A percentile compares a stretch with the other conserved stretches of the same genome.
phyloP scores from a whole-genome alignment of 441 rosid genomes.

The California macrophylla region DNA sequence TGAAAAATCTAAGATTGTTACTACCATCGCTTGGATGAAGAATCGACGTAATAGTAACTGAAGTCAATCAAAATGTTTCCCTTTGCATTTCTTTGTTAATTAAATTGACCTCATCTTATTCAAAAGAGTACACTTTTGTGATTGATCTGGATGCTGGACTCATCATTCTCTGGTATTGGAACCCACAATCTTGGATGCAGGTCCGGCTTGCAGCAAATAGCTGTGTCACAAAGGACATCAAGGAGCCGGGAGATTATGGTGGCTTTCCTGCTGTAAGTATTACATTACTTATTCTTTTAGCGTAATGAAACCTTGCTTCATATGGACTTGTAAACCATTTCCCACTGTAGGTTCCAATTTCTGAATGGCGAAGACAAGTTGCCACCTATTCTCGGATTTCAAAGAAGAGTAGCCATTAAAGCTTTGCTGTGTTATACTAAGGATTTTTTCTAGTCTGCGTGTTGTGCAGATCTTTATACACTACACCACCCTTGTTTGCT shows the following conservation, averaged over 20 bases:
- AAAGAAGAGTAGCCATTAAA: slow-evolving; percentile 18
- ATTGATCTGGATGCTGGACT: too few species aligned
- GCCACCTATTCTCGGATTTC: slow-evolving; percentile 21
- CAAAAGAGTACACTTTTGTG: too few species aligned
- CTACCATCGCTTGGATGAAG: not conserved
- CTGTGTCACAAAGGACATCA: slow-evolving; percentile 57
- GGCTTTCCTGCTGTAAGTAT: slow-evolving; percentile 70
- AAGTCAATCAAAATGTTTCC: not conserved
- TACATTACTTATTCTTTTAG: not conserved
- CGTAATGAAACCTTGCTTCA: not conserved
- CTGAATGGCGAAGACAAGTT: slow-evolving; percentile 51
- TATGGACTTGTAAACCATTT: not conserved
- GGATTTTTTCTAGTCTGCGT: too few species aligned
- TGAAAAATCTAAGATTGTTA: not conserved
- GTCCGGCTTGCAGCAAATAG: slow-evolving; percentile 64
- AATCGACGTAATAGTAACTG: not conserved
- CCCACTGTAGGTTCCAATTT: slow-evolving; percentile 33
- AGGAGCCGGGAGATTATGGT: slow-evolving; percentile 60
- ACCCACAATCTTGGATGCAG: slow-evolving; percentile 17
- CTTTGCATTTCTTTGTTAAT: not conserved
- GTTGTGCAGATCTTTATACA: too few species aligned
- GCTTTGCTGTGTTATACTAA: too few species aligned
- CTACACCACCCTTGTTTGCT: too few species aligned
- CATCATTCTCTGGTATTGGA: too few species aligned
- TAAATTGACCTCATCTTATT: too few species aligned